Percentiles rank a stretch among this genome's conserved stretches.
Evolutionary conservation across 768 basidiomycete genomes (phyloP).

Genomic region (Suillus weaverae): DNA sequence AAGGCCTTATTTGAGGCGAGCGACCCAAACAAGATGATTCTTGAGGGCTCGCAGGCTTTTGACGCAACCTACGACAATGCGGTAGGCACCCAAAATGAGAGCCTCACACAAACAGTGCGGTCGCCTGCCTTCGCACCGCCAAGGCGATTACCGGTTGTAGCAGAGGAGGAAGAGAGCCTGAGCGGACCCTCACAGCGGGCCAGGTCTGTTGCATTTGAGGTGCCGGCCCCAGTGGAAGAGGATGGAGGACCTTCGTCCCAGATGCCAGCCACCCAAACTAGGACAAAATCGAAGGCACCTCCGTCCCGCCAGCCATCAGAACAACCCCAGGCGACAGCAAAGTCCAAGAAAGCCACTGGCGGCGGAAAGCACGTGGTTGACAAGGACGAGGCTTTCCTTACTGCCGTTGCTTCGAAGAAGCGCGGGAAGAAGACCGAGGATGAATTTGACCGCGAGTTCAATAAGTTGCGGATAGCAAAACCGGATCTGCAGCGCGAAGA

Average conservation of each 20-base stretch:
- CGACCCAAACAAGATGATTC: constrained; percentile 45
- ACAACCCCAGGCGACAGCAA: constrained; percentile 6
- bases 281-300: not conserved
- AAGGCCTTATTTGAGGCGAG: constrained; percentile 69
- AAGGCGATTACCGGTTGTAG: constrained; percentile 34
- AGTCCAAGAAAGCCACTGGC: constrained; percentile 11
- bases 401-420: constrained; percentile 73
- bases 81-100: constrained; percentile 20
- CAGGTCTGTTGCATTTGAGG: not conserved
- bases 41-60: constrained; percentile 22
- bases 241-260: not conserved
- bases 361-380: constrained; percentile 35
- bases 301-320: not conserved
- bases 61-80: constrained; percentile 14
- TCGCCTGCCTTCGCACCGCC: constrained; percentile 6
- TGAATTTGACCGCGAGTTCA: constrained; percentile 77
- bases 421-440: constrained; percentile 67
- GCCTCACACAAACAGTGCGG: constrained; percentile 28
- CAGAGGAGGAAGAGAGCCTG: constrained; percentile 61
- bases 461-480: constrained; percentile 69
- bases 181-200: constrained; percentile 6
- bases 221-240: not conserved
- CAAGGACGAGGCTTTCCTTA: constrained; percentile 66
- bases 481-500: constrained; percentile 53
- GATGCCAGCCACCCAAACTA: not conserved